Percentiles rank a stretch among this genome's conserved stretches.
Evolutionary conservation across 1,139 yeast species (phyloP).

Genomic region (Yamadazyma taylorii): DNA sequence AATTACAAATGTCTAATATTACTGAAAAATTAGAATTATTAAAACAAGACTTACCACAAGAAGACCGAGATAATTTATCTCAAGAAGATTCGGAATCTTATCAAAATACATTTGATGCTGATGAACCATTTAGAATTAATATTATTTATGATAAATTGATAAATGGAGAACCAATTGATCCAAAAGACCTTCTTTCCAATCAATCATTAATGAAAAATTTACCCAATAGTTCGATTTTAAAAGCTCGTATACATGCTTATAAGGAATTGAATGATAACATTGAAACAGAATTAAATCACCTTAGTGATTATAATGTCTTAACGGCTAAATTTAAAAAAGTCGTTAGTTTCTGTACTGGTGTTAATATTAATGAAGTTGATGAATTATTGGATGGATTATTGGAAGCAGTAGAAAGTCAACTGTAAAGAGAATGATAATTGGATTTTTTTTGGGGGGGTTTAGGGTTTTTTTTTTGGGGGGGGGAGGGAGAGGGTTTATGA

Average conservation of each 20-base stretch:
- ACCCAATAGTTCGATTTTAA: slow-evolving; percentile 64
- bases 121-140: slow-evolving; percentile 75
- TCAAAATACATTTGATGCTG: slow-evolving; percentile 59
- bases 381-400: slow-evolving; percentile 78
- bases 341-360: slow-evolving; percentile 88
- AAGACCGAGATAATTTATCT: slow-evolving; percentile 12
- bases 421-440: slow-evolving; percentile 3
- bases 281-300: slow-evolving; percentile 53
- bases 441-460: background rate
- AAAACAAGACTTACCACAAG: slow-evolving; percentile 24
- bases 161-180: slow-evolving; percentile 30
- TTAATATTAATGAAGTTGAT: slow-evolving; percentile 73
- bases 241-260: slow-evolving; percentile 82
- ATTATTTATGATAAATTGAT: slow-evolving; percentile 52
- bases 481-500: no score
- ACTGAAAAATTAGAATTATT: slow-evolving; percentile 35
- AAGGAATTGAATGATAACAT: slow-evolving; percentile 31
- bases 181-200: slow-evolving; percentile 23
- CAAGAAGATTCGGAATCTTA: slow-evolving; percentile 10
- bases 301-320: slow-evolving; percentile 57
- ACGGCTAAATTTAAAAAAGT: slow-evolving; percentile 87
- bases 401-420: slow-evolving; percentile 80
- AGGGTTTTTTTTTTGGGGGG: no score
- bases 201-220: slow-evolving; percentile 32
- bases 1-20: slow-evolving; percentile 45